A percentile compares a stretch with the other conserved stretches of the same genome.
These are phyloP conservation scores for Mortierella alpina DNA, from an alignment of 192 early-diverging fungal genomes.

Conservation along the genomic window DNA sequence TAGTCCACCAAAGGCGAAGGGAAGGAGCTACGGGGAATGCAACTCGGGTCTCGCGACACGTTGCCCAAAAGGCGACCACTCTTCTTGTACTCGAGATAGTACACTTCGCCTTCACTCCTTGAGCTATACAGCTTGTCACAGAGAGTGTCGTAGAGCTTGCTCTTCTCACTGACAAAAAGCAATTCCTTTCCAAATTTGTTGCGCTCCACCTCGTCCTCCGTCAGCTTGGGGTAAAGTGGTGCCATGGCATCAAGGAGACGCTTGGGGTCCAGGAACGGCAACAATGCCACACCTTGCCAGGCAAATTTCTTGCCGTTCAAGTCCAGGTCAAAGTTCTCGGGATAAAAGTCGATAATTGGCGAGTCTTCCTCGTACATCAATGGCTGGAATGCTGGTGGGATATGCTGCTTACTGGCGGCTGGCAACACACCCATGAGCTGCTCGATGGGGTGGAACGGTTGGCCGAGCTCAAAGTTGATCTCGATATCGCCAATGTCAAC, in stretches of 20 bases:
- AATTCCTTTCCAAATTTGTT: constrained; percentile 76
- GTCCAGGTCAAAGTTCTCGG: constrained; percentile 82
- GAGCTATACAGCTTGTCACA: constrained; percentile 65
- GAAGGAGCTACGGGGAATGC: constrained; percentile 71
- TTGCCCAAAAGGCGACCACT: constrained; percentile 69
- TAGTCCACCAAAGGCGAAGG: constrained; percentile 64
- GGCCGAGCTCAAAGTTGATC: constrained; percentile 84
- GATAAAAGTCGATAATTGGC: constrained; percentile 97
- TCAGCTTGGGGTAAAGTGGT: constrained; percentile 70
- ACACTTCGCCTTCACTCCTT: constrained; percentile 48
- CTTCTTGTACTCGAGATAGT: constrained; percentile 61
- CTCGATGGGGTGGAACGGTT: constrained; percentile 91
- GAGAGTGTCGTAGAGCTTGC: constrained; percentile 70
- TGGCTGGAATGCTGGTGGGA: constrained; percentile 72
- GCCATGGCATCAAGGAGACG: constrained; percentile 81
- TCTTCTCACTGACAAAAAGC: constrained; percentile 68
- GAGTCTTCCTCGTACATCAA: constrained; percentile 88
- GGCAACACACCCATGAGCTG: constrained; percentile 98
- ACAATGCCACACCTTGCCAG: constrained; percentile 93
- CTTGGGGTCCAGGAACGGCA: constrained; percentile 94
- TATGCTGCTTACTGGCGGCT: constrained; percentile 75
- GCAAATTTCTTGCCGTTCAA: constrained; percentile 92
- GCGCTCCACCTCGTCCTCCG: constrained; percentile 76
- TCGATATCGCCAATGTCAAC: constrained; percentile 76
- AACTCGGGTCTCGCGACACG: constrained; percentile 67